phyloP scores from a whole-genome alignment of 306 rosid genomes.

The Acacia acuminata region DNA sequence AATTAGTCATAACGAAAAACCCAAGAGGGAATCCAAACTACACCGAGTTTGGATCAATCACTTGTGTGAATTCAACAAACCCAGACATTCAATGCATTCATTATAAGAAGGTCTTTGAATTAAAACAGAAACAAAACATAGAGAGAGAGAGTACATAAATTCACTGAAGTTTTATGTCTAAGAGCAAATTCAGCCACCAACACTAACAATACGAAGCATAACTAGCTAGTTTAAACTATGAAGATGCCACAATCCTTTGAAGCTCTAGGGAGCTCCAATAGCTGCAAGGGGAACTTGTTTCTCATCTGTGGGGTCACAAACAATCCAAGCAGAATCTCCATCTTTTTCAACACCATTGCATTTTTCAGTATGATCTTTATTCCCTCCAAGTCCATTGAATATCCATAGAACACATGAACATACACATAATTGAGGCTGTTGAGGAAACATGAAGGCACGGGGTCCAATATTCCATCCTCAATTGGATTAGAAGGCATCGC shows the following conservation, averaged over 20 bases:
- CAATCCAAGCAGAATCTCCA: not conserved
- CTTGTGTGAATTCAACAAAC: not conserved
- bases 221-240: not conserved
- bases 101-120: not conserved
- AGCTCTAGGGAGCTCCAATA: not conserved
- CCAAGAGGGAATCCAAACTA: no score
- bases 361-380: constrained; percentile 21
- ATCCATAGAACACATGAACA: constrained; percentile 2
- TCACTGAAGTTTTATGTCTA: not conserved
- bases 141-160: not conserved
- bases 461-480: constrained; percentile 26
- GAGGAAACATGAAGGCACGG: constrained; percentile 24
- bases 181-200: not conserved
- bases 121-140: no score
- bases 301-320: not conserved
- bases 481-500: not conserved
- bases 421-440: constrained; percentile 1
- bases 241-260: not conserved
- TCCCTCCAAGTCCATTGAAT: constrained; percentile 6
- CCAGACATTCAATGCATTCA: not conserved
- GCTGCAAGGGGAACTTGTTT: not conserved
- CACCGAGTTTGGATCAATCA: no score
- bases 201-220: not conserved
- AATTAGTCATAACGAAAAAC: no score
- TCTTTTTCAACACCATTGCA: not conserved